Evolutionary conservation across 371 early-diverging fungal genomes (phyloP).

Genomic region (Apophysomyces variabilis): DNA sequence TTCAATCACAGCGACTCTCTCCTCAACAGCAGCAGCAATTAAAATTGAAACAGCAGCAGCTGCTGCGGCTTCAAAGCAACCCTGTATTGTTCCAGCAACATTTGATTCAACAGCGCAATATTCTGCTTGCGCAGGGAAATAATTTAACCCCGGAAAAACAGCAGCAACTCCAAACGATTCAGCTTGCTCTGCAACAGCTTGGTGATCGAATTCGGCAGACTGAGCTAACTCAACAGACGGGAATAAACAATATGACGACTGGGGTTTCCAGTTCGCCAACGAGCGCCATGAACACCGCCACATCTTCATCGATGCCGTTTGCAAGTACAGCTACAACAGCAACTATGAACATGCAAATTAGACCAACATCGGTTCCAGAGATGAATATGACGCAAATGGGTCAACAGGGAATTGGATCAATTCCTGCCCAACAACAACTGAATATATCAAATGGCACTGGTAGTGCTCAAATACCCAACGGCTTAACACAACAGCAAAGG

Average conservation of each 20-base stretch:
- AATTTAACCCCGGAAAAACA: conserved; percentile 36
- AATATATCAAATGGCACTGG: conserved; percentile 11
- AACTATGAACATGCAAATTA: conserved; percentile 15
- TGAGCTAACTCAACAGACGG: conserved; percentile 16
- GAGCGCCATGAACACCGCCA: conserved; percentile 7
- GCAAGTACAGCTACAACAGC: conserved; percentile 22
- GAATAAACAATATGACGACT: conserved; percentile 10
- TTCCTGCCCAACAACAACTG: conserved; percentile 24
- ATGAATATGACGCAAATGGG: background rate
- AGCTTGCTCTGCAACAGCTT: conserved; percentile 19
- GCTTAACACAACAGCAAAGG: conserved; percentile 22
- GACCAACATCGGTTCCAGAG: conserved; percentile 16
- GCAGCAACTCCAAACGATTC: conserved; percentile 32
- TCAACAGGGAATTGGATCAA: conserved; percentile 18
- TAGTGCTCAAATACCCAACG: conserved; percentile 13
- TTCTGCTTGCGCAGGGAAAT: conserved; percentile 12
- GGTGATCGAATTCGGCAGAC: conserved; percentile 6
- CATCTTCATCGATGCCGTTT: conserved; percentile 26
- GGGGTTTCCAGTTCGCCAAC: conserved; percentile 13
- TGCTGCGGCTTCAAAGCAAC: conserved; percentile 17
- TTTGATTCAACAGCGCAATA: conserved; percentile 29
- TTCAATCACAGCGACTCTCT: too few species aligned
- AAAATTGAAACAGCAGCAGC: conserved; percentile 17
- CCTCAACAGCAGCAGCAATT: background rate
- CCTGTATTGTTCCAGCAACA: conserved; percentile 25